phyloP scores from a whole-genome alignment of 306 rosid genomes.

The Medicago lupulina region DNA sequence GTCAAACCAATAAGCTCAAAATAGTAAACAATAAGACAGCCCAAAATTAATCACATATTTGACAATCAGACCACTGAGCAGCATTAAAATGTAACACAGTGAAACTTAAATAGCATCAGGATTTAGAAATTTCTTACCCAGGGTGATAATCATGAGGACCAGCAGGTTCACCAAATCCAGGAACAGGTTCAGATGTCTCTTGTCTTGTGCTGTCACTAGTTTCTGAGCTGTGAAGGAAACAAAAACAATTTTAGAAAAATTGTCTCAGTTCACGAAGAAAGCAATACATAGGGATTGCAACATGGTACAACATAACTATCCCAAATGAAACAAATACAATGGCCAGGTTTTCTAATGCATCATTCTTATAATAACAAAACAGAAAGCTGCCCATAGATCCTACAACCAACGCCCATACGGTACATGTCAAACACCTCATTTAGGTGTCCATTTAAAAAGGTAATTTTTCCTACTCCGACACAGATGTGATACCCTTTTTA shows the following conservation, averaged over 20 bases:
- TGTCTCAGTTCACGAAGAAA: constrained; percentile 3
- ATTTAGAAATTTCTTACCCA: constrained; percentile 53
- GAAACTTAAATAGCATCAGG: constrained; percentile 20
- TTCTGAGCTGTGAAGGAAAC: constrained; percentile 55
- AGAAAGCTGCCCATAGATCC: not conserved
- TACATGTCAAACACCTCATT: not conserved
- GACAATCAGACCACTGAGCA: constrained; percentile 15
- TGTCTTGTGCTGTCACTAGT: constrained; percentile 48
- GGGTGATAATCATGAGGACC: constrained; percentile 51
- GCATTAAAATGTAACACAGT: not conserved
- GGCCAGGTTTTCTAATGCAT: not conserved
- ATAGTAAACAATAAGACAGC: not conserved
- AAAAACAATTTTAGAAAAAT: constrained; percentile 12
- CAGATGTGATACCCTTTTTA: not conserved
- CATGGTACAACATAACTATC: not conserved
- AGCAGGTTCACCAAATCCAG: constrained; percentile 51
- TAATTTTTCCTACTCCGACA: not conserved
- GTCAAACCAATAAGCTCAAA: constrained; percentile 6
- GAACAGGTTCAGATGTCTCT: constrained; percentile 44
- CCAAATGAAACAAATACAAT: constrained; percentile 22
- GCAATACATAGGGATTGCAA: constrained; percentile 7
- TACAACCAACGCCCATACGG: not conserved
- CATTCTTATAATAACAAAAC: constrained; percentile 15
- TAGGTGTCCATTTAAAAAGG: not conserved
- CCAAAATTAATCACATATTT: not conserved